These are phyloP conservation scores for Serpula lacrymans DNA, from an alignment of 768 basidiomycete species.

Conservation along the genomic window DNA sequence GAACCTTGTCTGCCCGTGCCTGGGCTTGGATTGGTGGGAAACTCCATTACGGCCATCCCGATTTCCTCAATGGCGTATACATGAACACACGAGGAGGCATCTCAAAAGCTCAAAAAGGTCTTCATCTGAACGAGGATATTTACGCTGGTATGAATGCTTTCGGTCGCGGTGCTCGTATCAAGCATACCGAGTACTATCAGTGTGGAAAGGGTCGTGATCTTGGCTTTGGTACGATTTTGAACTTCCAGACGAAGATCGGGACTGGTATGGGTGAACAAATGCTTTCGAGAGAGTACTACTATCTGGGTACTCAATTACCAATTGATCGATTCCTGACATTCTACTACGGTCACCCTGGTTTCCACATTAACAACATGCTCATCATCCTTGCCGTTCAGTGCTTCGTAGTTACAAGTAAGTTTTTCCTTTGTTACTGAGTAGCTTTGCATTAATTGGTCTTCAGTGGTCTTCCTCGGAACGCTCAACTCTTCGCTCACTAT, in stretches of 20 bases:
- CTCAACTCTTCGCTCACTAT: slow-evolving; percentile 77
- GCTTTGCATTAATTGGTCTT: slow-evolving; percentile 14
- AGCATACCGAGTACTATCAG: slow-evolving; percentile 99
- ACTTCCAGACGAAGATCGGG: slow-evolving; percentile 99
- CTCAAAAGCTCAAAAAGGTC: slow-evolving; percentile 97
- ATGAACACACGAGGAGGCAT: slow-evolving; percentile 99
- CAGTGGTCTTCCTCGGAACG: slow-evolving; percentile 94
- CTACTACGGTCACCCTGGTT: slow-evolving; percentile 99
- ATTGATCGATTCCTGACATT: slow-evolving; percentile 99
- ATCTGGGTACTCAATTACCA: slow-evolving; percentile 95
- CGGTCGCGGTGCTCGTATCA: slow-evolving; percentile 94
- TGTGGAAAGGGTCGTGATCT: slow-evolving; percentile 99
- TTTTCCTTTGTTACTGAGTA: slow-evolving; percentile 1
- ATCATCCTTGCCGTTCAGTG: slow-evolving; percentile 96
- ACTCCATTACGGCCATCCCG: slow-evolving; percentile 98
- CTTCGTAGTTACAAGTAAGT: slow-evolving; percentile 88
- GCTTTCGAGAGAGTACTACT: slow-evolving; percentile 99
- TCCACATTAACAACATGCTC: slow-evolving; percentile 99
- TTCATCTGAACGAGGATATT: slow-evolving; percentile 99
- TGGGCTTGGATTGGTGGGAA: slow-evolving; percentile 99
- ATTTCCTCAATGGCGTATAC: slow-evolving; percentile 96
- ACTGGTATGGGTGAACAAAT: slow-evolving; percentile 99
- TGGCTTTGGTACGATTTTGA: slow-evolving; percentile 97
- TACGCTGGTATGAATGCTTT: slow-evolving; percentile 99
- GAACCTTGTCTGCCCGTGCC: slow-evolving; percentile 92